Evolutionary conservation across 805 yeast genomes (phyloP).

Genomic region (Schwanniomyces vanrijiae): DNA sequence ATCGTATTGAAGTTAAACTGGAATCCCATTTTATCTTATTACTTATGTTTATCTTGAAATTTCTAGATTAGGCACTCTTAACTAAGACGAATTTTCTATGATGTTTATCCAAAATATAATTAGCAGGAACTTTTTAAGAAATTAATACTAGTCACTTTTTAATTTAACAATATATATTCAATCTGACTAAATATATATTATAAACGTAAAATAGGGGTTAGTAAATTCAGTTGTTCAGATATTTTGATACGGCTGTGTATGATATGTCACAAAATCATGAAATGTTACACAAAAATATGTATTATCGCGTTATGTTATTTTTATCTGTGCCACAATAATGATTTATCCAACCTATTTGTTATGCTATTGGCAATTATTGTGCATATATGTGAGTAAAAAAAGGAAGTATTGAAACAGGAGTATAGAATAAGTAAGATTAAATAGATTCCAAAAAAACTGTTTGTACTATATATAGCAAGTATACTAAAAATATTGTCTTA

Average conservation of each 20-base stretch:
- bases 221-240: background rate
- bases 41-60: background rate
- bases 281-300: background rate
- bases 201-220: background rate
- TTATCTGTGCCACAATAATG: background rate
- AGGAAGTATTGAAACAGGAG: too few species aligned
- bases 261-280: background rate
- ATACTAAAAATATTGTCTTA: too few species aligned
- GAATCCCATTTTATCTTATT: constrained; percentile 6
- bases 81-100: background rate
- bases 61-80: background rate
- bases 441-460: too few species aligned
- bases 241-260: background rate
- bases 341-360: background rate
- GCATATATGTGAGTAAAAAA: background rate
- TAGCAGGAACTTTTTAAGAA: background rate
- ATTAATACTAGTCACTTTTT: background rate
- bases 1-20: constrained; percentile 14
- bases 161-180: background rate
- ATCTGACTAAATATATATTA: background rate
- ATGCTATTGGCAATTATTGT: background rate
- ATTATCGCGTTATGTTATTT: background rate
- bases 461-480: too few species aligned
- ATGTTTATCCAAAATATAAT: background rate
- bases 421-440: too few species aligned